Base-by-base conservation (phyloP, 108 stramenopile genomes). In the Discostella stelligeroides region DNA sequence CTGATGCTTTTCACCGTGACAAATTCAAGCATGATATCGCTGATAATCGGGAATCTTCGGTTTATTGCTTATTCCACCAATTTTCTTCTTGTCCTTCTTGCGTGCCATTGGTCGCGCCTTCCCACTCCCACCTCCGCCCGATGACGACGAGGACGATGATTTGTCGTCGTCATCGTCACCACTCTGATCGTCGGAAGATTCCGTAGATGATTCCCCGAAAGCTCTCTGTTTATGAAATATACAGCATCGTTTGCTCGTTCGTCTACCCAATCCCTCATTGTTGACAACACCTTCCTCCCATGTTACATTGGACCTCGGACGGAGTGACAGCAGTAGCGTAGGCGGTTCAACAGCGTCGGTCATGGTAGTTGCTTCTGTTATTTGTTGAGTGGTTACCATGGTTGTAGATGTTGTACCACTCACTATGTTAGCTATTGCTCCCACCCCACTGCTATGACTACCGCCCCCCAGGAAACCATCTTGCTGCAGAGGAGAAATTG, bases 231-330 rank as follows among this genome's bases (percentile, higher is more conserved):
- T 98, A 82, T 97, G 96, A 75, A 92, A 98, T 50, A 98, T 97
- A 76, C 97, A 98, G 68, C 97, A 98, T 48, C 94, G 75, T 74
- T 98, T 98, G 4, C 87, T 89, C 15, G 88, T 92, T 79, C 97
- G 97, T 47, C 92, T 66, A 28, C 94, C 93, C 70, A 97, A 57
- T 2, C 95, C 94, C 71, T 98, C 97, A 65, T 98, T 98, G 64
- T 98, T 90, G 13, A 97, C 70, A 14, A 94, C 92, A 51, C 77
- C 76, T 73, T 91, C 84, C 39, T 91, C 86, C 90, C 90, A 86
- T 51, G 71, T 79, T 2, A 79, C 78, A 30, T 63, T 68, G 29
- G 73, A 60, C 29, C 27, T 47, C 34, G 78, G 78, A n/a, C 73
- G 73, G 46, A 79, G 46, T n/a, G 73, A 69, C 23, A 79, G 66